These are phyloP conservation scores for Nemania sp. DNA, from an alignment of 2,329 filamentous ascomycete species.

Conservation along the genomic window DNA sequence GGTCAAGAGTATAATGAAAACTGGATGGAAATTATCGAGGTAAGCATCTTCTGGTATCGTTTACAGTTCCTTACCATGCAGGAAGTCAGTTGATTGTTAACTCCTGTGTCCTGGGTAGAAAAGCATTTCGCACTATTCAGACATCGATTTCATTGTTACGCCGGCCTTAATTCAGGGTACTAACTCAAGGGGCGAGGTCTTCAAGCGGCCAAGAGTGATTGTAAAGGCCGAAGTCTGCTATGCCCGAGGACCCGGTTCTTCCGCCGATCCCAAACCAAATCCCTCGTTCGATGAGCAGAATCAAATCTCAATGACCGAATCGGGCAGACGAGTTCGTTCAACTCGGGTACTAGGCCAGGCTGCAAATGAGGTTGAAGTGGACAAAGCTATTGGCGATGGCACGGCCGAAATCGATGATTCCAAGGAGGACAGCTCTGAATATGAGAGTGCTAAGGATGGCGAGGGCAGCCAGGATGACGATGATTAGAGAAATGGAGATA, in stretches of 20 bases:
- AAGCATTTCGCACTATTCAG: background rate
- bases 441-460: background rate
- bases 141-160: constrained; percentile 14
- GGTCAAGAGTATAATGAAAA: background rate
- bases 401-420: background rate
- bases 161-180: constrained; percentile 11
- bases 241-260: background rate
- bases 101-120: background rate
- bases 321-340: background rate
- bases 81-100: background rate
- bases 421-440: background rate
- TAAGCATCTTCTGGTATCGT: background rate
- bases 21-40: constrained; percentile 21
- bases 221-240: constrained; percentile 19
- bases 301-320: background rate
- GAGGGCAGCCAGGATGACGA: no score
- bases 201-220: background rate
- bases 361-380: background rate
- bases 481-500: no score
- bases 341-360: background rate
- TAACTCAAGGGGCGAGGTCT: constrained; percentile 6
- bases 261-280: no score
- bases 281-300: background rate
- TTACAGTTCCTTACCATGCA: no score
- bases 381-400: background rate